Evolutionary conservation across 805 yeast species (phyloP), one percentile per base, ranked within the genome.

Genomic region (Pichia scutulata): DNA sequence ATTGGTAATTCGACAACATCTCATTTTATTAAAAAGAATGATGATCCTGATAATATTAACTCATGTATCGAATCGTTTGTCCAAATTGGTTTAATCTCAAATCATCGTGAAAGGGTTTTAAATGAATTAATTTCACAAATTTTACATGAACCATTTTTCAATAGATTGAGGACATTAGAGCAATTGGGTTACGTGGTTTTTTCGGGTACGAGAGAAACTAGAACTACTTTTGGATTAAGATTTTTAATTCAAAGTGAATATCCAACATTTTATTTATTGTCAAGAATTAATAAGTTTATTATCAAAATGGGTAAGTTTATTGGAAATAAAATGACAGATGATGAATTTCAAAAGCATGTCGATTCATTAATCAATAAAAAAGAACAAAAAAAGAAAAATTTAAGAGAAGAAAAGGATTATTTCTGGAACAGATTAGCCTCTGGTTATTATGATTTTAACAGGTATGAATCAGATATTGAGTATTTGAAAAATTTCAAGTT

Each of bases 101-200:
- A 85, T 66, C 67, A 64, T 43, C 57, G 66, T 7, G 58, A 63
- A 28, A 69, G 80, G 43, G 76, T 82, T 0, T 61, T 77, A 49
- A 74, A 85, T 13, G 88, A 84, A 46, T 68, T 92, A 47, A 67
- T 88, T 44, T 78, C 85, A 0, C 92, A 86, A 54, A 76, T 89
- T 55, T 71, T 85, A 46, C 80, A 78, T 57, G 97, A 92, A 63
- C 97, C 97, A 5, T 86, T 92, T 51, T 93, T 92, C 68, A 84
- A 88, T 61, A 86, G 86, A 55, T 74, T 92, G 51, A 78, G 99
- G 67, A 92, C 99, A 7, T 84, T 88, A 59, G 98, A 92, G 69
- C 98, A 93, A 66, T 74, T 92, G 30, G 99, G 99, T 2, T 92
- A 92, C 61, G 89, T 92, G 55, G 99, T 92, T 0, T 89, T 88